phyloP scores from a whole-genome alignment of 192 early-diverging fungal species.

The Coemansia sp. region DNA sequence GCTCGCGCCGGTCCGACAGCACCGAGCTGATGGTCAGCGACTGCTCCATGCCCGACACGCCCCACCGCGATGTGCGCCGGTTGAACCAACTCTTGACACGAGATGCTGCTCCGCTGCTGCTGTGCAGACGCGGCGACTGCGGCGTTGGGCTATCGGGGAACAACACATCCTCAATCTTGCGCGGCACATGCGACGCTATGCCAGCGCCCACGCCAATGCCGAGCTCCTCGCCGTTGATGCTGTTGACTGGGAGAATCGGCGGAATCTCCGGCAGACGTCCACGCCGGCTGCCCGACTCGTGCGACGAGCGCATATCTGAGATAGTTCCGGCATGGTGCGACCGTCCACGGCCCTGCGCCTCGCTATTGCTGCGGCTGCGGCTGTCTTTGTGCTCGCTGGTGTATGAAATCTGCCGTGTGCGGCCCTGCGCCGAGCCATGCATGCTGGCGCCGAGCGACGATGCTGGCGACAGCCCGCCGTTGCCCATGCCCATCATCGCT shows the following conservation, averaged over 20 bases:
- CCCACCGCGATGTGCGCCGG: conserved; percentile 58
- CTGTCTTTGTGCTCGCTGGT: conserved; percentile 16
- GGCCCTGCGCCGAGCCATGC: conserved; percentile 2
- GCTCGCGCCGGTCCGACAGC: conserved; percentile 36
- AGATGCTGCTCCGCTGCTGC: conserved; percentile 54
- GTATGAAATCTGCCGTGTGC: conserved; percentile 26
- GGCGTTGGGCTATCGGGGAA: conserved; percentile 45
- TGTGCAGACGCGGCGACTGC: conserved; percentile 32
- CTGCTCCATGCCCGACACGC: conserved; percentile 30
- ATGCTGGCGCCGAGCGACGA: conserved; percentile 41
- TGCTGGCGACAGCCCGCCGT: conserved; percentile 42
- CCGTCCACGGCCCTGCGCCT: conserved; percentile 20
- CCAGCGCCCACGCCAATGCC: conserved; percentile 53
- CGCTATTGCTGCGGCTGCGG: conserved; percentile 45
- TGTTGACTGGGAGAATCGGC: conserved; percentile 44
- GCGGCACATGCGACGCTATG: conserved; percentile 45
- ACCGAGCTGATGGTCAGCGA: conserved; percentile 41
- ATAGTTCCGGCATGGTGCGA: conserved; percentile 1
- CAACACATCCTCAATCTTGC: conserved; percentile 39
- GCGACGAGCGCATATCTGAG: conserved; percentile 1
- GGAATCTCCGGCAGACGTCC: conserved; percentile 48
- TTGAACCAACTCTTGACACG: conserved; percentile 76
- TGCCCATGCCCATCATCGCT: conserved; percentile 35
- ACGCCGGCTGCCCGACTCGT: conserved; percentile 25
- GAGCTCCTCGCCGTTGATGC: conserved; percentile 51